Evolutionary conservation across 306 rosid genomes (phyloP), one percentile per base, ranked within the genome.

Genomic region (Prunus fruticosa): DNA sequence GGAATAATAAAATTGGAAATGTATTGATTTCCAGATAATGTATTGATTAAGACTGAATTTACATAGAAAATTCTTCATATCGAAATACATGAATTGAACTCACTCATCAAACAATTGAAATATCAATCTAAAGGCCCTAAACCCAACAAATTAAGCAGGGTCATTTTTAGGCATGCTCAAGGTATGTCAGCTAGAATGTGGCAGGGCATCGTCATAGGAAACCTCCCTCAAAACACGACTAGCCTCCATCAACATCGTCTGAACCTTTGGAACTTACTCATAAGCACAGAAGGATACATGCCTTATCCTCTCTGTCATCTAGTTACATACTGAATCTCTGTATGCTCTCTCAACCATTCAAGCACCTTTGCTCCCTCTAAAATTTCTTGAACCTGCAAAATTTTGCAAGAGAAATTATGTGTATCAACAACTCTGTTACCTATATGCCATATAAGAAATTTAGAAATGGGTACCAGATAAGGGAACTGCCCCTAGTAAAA

Each of bases 361-460:
- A 95, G 97, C 80, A 95, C 98, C 86, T 90, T 95, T 67, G 98
- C 97, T 73, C 97, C 98, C 81, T 92, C 98, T 58, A 95, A 86
- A 82, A 95, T 92, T 79, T 95, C 97, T 87, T 92, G 96, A 68
- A 95, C 98, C 98, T 95, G 81, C 75, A 84, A 18, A 52, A 71
- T 81, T 79, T 67, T 79, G 64, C 22, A 46, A 41, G 41, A 54
- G 15, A 41, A 43, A 14, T 49, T 25, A 41, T 54, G 61, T 67
- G 20, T 56, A 11, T 43, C 30, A 69, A 73, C 61, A 25, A 46
- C 19, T 47, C 49, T 13, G 11, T 73, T 20, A 43, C 38, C 53
- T 71, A 43, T 58, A 6, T 2, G 52, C 19, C 47, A 73, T 73
- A 11, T 25, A 46, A n/a, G 61, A 54, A 54, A 54, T 54, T 54